phyloP scores from a whole-genome alignment of 2,329 filamentous ascomycete species.

The Penicillium griseofulvum region DNA sequence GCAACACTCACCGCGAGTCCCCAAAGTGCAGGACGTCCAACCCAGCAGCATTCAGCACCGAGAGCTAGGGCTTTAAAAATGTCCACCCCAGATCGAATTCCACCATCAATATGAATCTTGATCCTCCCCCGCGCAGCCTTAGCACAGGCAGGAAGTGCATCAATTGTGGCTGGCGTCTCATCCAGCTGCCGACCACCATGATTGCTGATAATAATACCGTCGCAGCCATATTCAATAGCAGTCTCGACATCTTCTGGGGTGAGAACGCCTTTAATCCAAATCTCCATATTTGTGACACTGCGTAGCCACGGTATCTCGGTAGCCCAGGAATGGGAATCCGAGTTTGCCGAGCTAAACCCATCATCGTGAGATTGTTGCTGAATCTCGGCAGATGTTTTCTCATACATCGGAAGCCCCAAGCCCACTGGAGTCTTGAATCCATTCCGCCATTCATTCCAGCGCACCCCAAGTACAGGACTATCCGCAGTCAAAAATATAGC shows the following conservation, averaged over 20 bases:
- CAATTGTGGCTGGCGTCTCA: constrained; percentile 37
- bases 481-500: constrained; percentile 58
- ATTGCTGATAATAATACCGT: constrained; percentile 40
- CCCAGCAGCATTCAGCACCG: constrained; percentile 34
- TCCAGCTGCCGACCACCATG: constrained; percentile 41
- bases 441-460: constrained; percentile 54
- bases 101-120: constrained; percentile 34
- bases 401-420: constrained; percentile 41
- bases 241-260: constrained; percentile 37
- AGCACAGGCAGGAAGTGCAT: constrained; percentile 32
- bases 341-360: constrained; percentile 23
- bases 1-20: constrained; percentile 32
- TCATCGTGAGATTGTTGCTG: constrained; percentile 23
- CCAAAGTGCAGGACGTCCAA: constrained; percentile 36
- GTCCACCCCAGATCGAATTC: constrained; percentile 34
- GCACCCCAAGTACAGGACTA: constrained; percentile 52
- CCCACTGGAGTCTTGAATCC: constrained; percentile 48
- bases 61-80: constrained; percentile 40
- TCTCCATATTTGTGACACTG: constrained; percentile 49
- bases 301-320: constrained; percentile 51
- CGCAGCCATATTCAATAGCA: constrained; percentile 36
- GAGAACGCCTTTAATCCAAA: constrained; percentile 31
- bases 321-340: constrained; percentile 44
- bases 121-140: constrained; percentile 33
- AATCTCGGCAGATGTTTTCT: constrained; percentile 23